A percentile compares a stretch with the other conserved stretches of the same genome.
phyloP scores from a whole-genome alignment of 2,329 filamentous ascomycete species.

The Purpureocillium lavendulum region DNA sequence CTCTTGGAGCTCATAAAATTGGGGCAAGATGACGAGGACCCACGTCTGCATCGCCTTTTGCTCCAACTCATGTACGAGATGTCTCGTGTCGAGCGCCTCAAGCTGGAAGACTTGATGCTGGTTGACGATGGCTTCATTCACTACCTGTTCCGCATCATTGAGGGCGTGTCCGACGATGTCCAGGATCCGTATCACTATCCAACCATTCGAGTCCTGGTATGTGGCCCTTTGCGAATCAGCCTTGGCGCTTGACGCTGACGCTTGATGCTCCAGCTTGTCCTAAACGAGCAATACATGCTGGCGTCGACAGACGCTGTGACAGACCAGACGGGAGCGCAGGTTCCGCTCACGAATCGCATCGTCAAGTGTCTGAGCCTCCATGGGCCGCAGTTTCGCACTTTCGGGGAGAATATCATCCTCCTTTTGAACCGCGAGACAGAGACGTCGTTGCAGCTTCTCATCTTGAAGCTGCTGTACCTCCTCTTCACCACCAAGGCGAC shows the following conservation, averaged over 20 bases:
- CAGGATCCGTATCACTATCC: constrained; percentile 94
- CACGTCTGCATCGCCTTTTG: constrained; percentile 68
- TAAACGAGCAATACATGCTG: constrained; percentile 99
- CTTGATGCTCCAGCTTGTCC: constrained; percentile 56
- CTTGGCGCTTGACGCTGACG: constrained; percentile 9
- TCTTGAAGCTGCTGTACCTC: constrained; percentile 89
- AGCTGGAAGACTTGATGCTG: constrained; percentile 64
- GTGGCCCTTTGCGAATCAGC: constrained; percentile 19
- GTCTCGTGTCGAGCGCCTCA: constrained; percentile 81
- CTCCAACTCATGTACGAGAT: constrained; percentile 94
- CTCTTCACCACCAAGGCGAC: constrained; percentile 88
- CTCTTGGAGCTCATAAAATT: constrained; percentile 73
- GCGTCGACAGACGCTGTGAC: constrained; percentile 46
- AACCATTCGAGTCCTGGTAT: constrained; percentile 82
- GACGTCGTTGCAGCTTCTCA: constrained; percentile 89
- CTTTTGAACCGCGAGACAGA: constrained; percentile 92
- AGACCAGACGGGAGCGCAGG: constrained; percentile 25
- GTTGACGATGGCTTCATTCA: constrained; percentile 75
- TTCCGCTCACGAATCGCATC: constrained; percentile 77
- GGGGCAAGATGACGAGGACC: constrained; percentile 55
- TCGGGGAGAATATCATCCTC: constrained; percentile 95
- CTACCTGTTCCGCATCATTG: constrained; percentile 80
- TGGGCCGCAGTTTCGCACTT: constrained; percentile 79
- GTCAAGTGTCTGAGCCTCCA: constrained; percentile 82
- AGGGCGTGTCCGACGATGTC: constrained; percentile 76